Evolutionary conservation across 1,284 basidiomycete genomes (phyloP).

Genomic region (Ustilago nuda): DNA sequence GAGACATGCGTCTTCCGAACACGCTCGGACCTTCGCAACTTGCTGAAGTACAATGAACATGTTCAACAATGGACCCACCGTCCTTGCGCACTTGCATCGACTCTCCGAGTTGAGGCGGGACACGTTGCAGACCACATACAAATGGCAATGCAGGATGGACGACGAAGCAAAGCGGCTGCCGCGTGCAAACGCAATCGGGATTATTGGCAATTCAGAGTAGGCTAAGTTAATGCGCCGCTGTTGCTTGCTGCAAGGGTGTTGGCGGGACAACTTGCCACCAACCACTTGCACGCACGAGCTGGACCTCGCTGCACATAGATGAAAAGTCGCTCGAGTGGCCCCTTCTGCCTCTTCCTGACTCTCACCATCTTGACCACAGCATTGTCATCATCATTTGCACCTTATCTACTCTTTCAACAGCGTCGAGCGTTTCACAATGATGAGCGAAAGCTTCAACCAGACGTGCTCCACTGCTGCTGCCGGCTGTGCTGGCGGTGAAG

Average conservation of each 20-base stretch:
- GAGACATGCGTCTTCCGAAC: not conserved
- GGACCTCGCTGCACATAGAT: not conserved
- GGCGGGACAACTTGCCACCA: not conserved
- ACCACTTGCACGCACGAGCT: not conserved
- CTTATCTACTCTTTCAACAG: not conserved
- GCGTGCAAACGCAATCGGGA: not conserved
- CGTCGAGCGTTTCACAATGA: not conserved
- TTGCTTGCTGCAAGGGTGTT: not conserved
- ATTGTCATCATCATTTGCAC: not conserved
- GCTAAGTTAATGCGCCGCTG: not conserved
- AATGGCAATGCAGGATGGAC: not conserved
- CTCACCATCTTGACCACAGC: not conserved
- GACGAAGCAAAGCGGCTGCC: not conserved
- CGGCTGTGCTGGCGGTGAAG: not conserved
- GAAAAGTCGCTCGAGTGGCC: not conserved
- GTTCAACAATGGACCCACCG: constrained; percentile 7
- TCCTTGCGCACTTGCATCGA: not conserved
- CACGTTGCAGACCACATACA: constrained; percentile 9
- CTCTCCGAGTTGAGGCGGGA: not conserved
- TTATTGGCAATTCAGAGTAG: not conserved
- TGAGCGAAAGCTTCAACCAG: not conserved
- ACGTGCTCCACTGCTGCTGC: not conserved
- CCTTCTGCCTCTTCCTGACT: not conserved
- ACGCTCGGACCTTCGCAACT: constrained; percentile 5
- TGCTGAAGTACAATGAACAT: not conserved